These are phyloP conservation scores for Fusarium chaquense DNA, from an alignment of 2,329 filamentous ascomycete genomes.

Conservation along the genomic window DNA sequence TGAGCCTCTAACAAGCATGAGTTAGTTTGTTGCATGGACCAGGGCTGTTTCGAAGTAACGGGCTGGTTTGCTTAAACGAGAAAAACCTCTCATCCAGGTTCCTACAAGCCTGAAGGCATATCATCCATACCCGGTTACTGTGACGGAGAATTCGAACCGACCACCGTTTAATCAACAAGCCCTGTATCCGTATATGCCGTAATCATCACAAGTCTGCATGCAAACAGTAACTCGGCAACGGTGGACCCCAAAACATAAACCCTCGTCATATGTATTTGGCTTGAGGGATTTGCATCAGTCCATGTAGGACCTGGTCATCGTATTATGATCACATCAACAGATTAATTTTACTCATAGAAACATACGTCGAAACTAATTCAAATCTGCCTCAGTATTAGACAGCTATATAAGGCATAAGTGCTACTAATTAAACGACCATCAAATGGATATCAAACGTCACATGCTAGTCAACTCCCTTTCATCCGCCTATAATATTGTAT, in stretches of 20 bases:
- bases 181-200: background rate
- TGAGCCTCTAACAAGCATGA: conserved; percentile 26
- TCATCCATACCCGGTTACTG: background rate
- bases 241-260: conserved; percentile 12
- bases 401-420: conserved; percentile 29
- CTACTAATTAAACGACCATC: conserved; percentile 35
- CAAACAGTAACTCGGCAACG: conserved; percentile 10
- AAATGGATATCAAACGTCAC: conserved; percentile 41
- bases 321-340: conserved; percentile 9
- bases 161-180: conserved; percentile 12
- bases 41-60: background rate
- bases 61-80: background rate
- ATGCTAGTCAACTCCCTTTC: conserved; percentile 24
- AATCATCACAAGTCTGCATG: background rate
- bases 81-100: background rate
- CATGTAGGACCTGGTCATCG: background rate
- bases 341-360: background rate
- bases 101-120: background rate
- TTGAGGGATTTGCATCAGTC: conserved; percentile 41
- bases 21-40: conserved; percentile 2
- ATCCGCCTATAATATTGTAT: conserved; percentile 4
- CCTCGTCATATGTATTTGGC: conserved; percentile 14
- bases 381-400: conserved; percentile 30
- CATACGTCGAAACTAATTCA: background rate
- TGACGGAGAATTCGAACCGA: conserved; percentile 35